Base-by-base conservation (phyloP, 2,329 filamentous ascomycete species). In the Cordyceps javanica region DNA sequence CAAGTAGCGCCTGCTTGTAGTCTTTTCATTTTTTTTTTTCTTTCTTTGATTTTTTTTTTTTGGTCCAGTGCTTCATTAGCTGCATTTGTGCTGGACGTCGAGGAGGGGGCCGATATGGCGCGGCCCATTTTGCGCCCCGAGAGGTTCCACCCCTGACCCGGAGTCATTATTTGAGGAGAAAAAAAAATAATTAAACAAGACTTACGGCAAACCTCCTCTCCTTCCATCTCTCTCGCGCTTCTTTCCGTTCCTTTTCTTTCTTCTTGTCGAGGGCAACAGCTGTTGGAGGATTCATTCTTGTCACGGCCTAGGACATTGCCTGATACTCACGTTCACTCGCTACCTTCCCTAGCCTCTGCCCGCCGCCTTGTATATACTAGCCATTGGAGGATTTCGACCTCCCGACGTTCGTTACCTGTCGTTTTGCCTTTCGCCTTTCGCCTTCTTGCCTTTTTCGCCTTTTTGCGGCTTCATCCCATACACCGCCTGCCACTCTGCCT, bases 341-440 rank as follows among this genome's bases (percentile, higher is more conserved):
- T 76, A 73, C 62, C 58, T 77, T 58, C 73, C 74, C 19, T n/a
- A n/a, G n/a, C n/a, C 39, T 41, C 44, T 46, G 59, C 73, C 77
- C 64, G 73, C 72, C 55, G 73, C 72, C 55, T 51, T 52, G 46
- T 58, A 52, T 52, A 51, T 74, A 30, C 53, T 59, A 30, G 25
- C 60, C n/a, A 46, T 49, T 48, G 55, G 59, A 55, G 55, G 55
- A 51, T 54, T 36, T 59, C 44, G 50, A 57, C 58, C 60, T 61
- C 60, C 60, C 46, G 50, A 60, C 60, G 53, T 50, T 53, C 60
- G 51, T 59, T 59, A 56, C 52, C 45, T 46, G 26, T 42, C 46
- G 39, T 45, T 55, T 36, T 55, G 28, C 41, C 41, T 42, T 55
- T 60, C 46, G 25, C 50, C 57, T 48, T 55, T 52, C 41, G 26